Evolutionary conservation across 2,329 filamentous ascomycete genomes (phyloP).

Genomic region (Stagonosporopsis cucurbitacearum): DNA sequence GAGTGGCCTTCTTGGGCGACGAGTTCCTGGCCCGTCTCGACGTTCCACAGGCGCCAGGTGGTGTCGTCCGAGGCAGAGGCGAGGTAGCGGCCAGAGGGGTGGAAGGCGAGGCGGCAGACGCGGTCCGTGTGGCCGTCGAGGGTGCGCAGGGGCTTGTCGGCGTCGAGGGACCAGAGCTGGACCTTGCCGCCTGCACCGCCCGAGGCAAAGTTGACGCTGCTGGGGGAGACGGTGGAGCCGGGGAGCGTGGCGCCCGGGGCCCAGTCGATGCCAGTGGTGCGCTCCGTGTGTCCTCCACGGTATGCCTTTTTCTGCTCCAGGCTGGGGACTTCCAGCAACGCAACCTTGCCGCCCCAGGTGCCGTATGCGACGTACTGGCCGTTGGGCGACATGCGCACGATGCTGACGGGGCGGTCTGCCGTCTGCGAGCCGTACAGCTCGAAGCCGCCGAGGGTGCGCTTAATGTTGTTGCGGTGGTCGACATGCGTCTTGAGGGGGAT

Average conservation of each 20-base stretch:
- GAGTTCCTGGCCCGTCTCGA: constrained; percentile 82
- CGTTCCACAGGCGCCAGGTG: constrained; percentile 96
- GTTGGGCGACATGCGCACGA: constrained; percentile 87
- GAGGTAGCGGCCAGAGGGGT: constrained; percentile 87
- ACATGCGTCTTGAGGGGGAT: constrained; percentile 90
- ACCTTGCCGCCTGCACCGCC: constrained; percentile 88
- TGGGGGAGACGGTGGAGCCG: constrained; percentile 71
- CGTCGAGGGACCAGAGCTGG: constrained; percentile 86
- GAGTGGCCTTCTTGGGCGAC: constrained; percentile 94
- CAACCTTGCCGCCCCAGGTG: constrained; percentile 91
- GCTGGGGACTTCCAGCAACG: constrained; percentile 82
- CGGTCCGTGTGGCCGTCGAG: constrained; percentile 83
- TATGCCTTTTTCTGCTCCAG: constrained; percentile 77
- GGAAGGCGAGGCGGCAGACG: constrained; percentile 92
- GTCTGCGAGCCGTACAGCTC: constrained; percentile 94
- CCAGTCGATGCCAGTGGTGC: constrained; percentile 91
- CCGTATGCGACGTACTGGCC: constrained; percentile 85
- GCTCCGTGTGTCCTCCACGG: constrained; percentile 81
- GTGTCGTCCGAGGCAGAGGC: constrained; percentile 96
- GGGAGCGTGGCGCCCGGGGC: constrained; percentile 80
- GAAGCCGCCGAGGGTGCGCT: constrained; percentile 80
- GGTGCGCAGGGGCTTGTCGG: constrained; percentile 84
- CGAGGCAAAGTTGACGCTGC: constrained; percentile 83
- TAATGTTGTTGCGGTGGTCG: constrained; percentile 87
- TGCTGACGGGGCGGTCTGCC: constrained; percentile 87